Base-by-base conservation (phyloP, 2,329 filamentous ascomycete genomes). In the Penicillium hordei region DNA sequence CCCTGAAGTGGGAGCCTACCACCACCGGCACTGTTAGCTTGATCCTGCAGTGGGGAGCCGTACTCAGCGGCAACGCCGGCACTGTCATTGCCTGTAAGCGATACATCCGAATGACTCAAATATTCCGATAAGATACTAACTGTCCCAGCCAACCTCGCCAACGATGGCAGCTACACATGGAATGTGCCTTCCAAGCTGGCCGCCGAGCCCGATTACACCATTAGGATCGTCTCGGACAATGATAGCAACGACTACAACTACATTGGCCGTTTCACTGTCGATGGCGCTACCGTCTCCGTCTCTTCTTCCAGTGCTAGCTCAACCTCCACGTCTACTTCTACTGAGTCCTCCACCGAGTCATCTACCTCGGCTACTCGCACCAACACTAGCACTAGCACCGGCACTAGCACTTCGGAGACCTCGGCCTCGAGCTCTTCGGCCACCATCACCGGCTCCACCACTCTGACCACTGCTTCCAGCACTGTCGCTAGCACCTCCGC, bases 11-110 rank as follows among this genome's bases (percentile, higher is more conserved):
- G 83, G 61, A 68, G 6, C 78, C 81, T 7, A 81, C 77, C 46
- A 82, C 80, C 55, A 52, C 64, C 23, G 80, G 80, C 57, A 81
- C 82, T 17, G 77, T 85, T 33, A 79, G 80, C 40, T 76, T 85
- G 65, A 78, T 78, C 42, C 72, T 85, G 57, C 75, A 81, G 60
- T 76, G 79, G 61, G 76, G 71, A 29, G 73, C 74, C 8, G 70
- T 72, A 55, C 72, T 74, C 63, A 75, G 79, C 56, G 66, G 82
- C 15, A 62, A 69, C 53, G 60, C 68, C 8, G 81, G 80, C 23
- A 70, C 68, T 33, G 58, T 68, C 43, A 73, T 82, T 67, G 78
- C 72, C 43, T 64, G 80, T 82, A 70, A 69, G 79, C 75, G 29
- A 51, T 25, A 36, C 12, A 36, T 44, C 25, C 5, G 4, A 52